A percentile compares a stretch with the other conserved stretches of the same genome.
Conservation (phyloP, 1,284 basidiomycete species). For the Ceratobasidium sp. region DNA sequence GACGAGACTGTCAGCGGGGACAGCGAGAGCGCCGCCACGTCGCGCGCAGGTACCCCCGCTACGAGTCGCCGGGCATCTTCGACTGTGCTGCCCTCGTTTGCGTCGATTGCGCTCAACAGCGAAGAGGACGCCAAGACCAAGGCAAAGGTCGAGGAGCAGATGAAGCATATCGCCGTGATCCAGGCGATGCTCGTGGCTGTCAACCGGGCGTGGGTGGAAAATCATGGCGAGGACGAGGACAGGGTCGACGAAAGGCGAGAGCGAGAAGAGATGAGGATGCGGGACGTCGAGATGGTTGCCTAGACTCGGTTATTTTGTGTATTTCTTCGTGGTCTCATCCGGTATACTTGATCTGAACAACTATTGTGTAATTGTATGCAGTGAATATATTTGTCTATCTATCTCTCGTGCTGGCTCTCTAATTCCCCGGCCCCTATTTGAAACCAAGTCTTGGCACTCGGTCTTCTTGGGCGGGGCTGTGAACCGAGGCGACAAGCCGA, state of each 20-base stretch:
- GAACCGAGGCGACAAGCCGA: conserved; percentile 6
- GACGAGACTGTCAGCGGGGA: conserved; percentile 20
- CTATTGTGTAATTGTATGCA: conserved; percentile 25
- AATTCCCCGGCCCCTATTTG: neutral
- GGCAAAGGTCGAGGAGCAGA: conserved; percentile 24
- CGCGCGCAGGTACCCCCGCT: conserved; percentile 30
- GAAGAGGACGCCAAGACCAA: conserved; percentile 17
- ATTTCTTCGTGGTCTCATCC: neutral
- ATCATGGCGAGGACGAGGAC: conserved; percentile 1
- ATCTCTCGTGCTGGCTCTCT: no score
- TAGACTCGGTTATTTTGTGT: conserved; percentile 8
- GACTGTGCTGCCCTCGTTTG: conserved; percentile 40
- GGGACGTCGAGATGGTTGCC: conserved; percentile 42
- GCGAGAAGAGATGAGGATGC: neutral
- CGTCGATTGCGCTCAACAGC: conserved; percentile 38
- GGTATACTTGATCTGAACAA: no score
- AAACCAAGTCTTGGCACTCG: neutral
- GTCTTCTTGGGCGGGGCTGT: conserved; percentile 8
- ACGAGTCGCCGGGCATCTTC: neutral
- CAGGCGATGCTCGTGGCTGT: conserved; percentile 33
- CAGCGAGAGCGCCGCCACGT: conserved; percentile 15
- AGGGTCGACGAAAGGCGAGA: no score
- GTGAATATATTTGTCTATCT: conserved; percentile 1
- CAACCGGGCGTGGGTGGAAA: conserved; percentile 31
- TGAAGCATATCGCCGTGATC: conserved; percentile 40